These are phyloP conservation scores for Glomus cerebriforme DNA, from an alignment of 192 early-diverging fungal genomes.

Conservation along the genomic window DNA sequence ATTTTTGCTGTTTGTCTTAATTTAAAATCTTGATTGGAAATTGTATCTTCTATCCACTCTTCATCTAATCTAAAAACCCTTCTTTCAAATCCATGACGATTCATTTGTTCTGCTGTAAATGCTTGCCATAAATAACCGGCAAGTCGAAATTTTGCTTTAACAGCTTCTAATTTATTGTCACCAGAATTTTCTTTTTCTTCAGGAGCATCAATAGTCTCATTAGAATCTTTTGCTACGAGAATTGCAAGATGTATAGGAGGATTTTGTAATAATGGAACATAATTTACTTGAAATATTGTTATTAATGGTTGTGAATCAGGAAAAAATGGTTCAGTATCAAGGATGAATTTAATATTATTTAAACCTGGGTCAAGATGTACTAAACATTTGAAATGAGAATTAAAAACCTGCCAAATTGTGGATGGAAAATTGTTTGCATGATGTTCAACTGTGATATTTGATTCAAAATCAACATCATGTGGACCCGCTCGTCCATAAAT, in stretches of 20 bases:
- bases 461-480: conserved; percentile 17
- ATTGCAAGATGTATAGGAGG: conserved; percentile 62
- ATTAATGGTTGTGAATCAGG: conserved; percentile 18
- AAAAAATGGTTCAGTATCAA: conserved; percentile 36
- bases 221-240: conserved; percentile 59
- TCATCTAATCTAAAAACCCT: conserved; percentile 66
- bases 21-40: conserved; percentile 46
- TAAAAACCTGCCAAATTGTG: conserved; percentile 51
- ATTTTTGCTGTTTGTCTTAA: conserved; percentile 58
- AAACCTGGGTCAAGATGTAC: conserved; percentile 59
- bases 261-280: conserved; percentile 53
- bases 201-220: conserved; percentile 61
- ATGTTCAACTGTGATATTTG: conserved; percentile 35
- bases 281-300: conserved; percentile 46
- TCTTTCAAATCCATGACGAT: conserved; percentile 67
- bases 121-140: conserved; percentile 75
- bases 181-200: conserved; percentile 48
- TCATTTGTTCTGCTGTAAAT: conserved; percentile 68
- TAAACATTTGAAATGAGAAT: conserved; percentile 62
- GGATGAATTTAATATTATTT: conserved; percentile 56
- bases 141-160: conserved; percentile 59
- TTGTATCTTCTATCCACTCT: conserved; percentile 50
- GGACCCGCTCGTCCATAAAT: conserved; percentile 41
- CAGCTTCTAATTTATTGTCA: conserved; percentile 50
- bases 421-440: conserved; percentile 48